These are phyloP conservation scores for Ophiostoma sp. DNA, from an alignment of 2,329 filamentous ascomycete species.

Conservation along the genomic window DNA sequence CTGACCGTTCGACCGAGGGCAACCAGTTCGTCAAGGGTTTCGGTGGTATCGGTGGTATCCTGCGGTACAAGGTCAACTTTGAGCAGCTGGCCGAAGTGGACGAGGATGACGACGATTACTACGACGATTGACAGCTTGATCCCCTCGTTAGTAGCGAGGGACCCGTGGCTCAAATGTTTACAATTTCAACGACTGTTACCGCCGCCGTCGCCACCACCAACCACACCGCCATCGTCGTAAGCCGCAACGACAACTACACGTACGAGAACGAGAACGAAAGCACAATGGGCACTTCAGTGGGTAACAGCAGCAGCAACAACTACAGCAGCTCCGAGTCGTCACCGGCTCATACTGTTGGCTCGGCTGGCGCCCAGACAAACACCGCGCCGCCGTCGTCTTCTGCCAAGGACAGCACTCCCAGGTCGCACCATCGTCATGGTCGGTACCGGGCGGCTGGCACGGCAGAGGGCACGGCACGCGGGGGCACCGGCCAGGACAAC, in stretches of 20 bases:
- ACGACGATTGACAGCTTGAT: slow-evolving; percentile 84
- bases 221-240: slow-evolving; percentile 27
- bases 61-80: slow-evolving; percentile 99
- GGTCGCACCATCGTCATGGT: slow-evolving; percentile 25
- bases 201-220: slow-evolving; percentile 24
- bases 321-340: slow-evolving; percentile 29
- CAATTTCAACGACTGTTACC: slow-evolving; percentile 26
- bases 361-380: slow-evolving; percentile 6
- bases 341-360: slow-evolving; percentile 22
- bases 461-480: slow-evolving; percentile 36
- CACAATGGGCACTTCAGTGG: slow-evolving; percentile 4
- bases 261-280: slow-evolving; percentile 12
- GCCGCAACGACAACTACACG: slow-evolving; percentile 1
- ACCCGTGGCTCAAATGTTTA: slow-evolving; percentile 57
- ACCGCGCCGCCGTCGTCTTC: slow-evolving; percentile 17
- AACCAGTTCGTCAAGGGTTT: slow-evolving; percentile 99
- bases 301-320: neutral
- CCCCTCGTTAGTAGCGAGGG: slow-evolving; percentile 85
- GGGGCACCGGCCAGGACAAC: slow-evolving; percentile 40
- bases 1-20: slow-evolving; percentile 92
- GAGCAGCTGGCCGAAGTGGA: slow-evolving; percentile 91
- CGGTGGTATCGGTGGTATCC: slow-evolving; percentile 92
- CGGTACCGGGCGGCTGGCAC: slow-evolving; percentile 41
- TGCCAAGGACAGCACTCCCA: slow-evolving; percentile 25
- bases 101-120: slow-evolving; percentile 90